Evolutionary conservation across 2,329 filamentous ascomycete genomes (phyloP), one percentile per base, ranked within the genome.

Genomic region (Aspergillus clavatus): DNA sequence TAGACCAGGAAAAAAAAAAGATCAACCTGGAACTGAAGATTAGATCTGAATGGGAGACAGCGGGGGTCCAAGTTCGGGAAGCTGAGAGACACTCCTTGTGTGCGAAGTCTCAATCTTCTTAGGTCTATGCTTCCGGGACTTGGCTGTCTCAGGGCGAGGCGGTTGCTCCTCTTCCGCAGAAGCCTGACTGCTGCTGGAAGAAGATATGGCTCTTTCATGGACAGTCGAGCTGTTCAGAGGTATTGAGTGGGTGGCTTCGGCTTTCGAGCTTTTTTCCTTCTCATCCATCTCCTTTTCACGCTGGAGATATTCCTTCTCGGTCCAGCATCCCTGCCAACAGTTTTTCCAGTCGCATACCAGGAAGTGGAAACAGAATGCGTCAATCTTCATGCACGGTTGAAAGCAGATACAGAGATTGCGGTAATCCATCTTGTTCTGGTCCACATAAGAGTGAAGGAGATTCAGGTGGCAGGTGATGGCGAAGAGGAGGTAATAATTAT

Each of bases 341-440:
- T 94, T 85, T 57, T 89, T 84, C 91, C 91, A 97, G 63, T 97
- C 86, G 61, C 89, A 88, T 16, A 97, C 90, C 10, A 97, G 76
- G 54, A 95, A 96, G 59, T 90, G 89, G 77, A 97, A 97, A 66
- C 89, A 94, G 66, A 91, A 94, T 1, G 84, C 84, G 60, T 97
- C 91, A 47, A 97, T 93, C 70, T 91, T 95, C 80, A 97, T 89
- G 68, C 89, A 95, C 3, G 91, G 91, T 68, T 95, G 89, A 69
- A 96, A 96, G 72, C 91, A 97, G 57, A 96, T 95, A 71, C 89
- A 95, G 19, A 97, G 75, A 55, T 96, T 96, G 62, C 88, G 83
- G 64, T 91, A 95, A 63, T 95, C 89, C 91, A 97, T 97, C 73
- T 95, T 95, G 78, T 96, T 97, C 74, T 91, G 90, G 53, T 94